Base-by-base conservation (phyloP, 192 early-diverging fungal species). In the Phycomyces nitens region DNA sequence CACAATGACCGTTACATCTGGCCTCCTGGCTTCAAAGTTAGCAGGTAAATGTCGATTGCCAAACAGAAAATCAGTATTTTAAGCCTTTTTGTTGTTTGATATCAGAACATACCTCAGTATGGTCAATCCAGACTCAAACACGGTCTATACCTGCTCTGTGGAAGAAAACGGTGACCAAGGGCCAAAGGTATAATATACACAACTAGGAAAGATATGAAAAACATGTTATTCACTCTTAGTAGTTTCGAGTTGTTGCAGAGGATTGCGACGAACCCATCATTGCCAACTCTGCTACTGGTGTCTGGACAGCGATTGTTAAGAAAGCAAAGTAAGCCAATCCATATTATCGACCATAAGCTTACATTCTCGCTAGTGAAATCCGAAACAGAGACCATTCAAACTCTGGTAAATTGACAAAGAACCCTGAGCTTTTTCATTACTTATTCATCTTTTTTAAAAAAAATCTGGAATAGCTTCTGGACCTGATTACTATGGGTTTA, bases 1-100 rank as follows among this genome's bases (percentile, higher is more conserved):
- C 94, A 97, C 62, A 92, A 84, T 65, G 93, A 95, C 64, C 83
- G 94, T n/a, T 95, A 97, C 62, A 95, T 97, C 53, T 97, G 84
- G 80, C 95, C 95, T 1, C 88, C 93, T 18, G 95, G 95, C n/a
- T 97, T 89, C 74, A 85, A 73, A 22, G 82, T 88, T 7, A 79
- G 69, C 65, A 69, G 77, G 77, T 79, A 66, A 64, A 29, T 18
- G 5, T 14, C 23, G 40, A 14, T n/a, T n/a, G n/a, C n/a, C n/a
- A n/a, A n/a, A n/a, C n/a, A n/a, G n/a, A n/a, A n/a, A n/a, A n/a
- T n/a, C n/a, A n/a, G n/a, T n/a, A n/a, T n/a, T n/a, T n/a, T n/a
- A n/a, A 18, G 6, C 24, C 41, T 21, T 2, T 51, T 49, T 44
- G 27, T 16, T 23, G 29, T 5, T 41, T 6, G 40, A 56, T 23